phyloP scores from a whole-genome alignment of 495 filamentous ascomycete species.

The Aspergillus nanangensis region DNA sequence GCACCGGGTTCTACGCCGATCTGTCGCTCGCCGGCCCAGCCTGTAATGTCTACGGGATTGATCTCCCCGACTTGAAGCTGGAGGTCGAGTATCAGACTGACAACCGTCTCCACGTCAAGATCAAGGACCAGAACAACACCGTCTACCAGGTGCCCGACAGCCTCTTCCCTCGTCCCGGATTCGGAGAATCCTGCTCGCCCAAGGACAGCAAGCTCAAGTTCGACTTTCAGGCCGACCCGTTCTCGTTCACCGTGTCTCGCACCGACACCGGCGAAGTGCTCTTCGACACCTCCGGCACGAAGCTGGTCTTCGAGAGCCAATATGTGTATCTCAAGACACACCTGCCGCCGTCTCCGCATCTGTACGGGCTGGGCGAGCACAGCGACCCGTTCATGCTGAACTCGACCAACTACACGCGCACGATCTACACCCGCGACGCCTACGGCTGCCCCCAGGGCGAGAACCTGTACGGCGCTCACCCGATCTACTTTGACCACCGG shows the following conservation, averaged over 20 bases:
- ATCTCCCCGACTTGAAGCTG: not conserved
- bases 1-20: not conserved
- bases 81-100: not conserved
- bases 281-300: not conserved
- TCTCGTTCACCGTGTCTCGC: not conserved
- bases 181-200: not conserved
- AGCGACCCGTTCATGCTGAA: not conserved
- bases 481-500: not conserved
- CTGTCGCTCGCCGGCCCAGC: not conserved
- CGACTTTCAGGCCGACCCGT: not conserved
- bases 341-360: not conserved
- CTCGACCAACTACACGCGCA: not conserved
- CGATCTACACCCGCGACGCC: not conserved
- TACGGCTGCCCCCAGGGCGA: not conserved
- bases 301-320: not conserved
- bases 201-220: not conserved
- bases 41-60: not conserved
- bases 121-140: not conserved
- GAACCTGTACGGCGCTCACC: not conserved
- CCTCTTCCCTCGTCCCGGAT: not conserved
- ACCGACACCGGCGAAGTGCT: not conserved
- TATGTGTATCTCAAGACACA: not conserved
- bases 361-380: not conserved
- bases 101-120: not conserved
- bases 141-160: not conserved